A percentile compares a stretch with the other conserved stretches of the same genome.
Conservation (phyloP, 2,329 filamentous ascomycete genomes). For the Venturia aucupariae region DNA sequence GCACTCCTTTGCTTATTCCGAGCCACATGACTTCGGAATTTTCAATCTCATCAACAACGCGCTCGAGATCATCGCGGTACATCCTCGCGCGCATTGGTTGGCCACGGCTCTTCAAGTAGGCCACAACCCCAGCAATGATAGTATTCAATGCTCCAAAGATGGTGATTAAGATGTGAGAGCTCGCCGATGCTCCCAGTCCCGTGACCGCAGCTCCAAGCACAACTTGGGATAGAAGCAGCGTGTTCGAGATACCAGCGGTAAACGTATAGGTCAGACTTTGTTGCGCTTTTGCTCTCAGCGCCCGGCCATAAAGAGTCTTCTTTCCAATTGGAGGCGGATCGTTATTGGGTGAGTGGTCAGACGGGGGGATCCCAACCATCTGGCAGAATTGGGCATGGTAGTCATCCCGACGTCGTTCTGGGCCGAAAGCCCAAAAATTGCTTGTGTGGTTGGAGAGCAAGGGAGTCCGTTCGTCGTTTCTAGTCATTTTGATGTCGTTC, state of each 20-base stretch:
- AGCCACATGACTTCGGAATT: conserved; percentile 35
- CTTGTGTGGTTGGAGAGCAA: conserved; percentile 4
- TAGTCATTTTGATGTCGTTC: background rate
- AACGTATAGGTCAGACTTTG: conserved; percentile 29
- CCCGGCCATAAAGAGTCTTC: conserved; percentile 30
- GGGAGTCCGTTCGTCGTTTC: conserved; percentile 10
- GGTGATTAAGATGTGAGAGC: conserved; percentile 29
- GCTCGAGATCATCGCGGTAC: conserved; percentile 33
- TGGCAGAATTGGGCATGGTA: conserved; percentile 30
- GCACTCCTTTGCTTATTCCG: conserved; percentile 33
- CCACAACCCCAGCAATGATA: conserved; percentile 32
- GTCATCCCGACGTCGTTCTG: background rate
- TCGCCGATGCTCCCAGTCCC: conserved; percentile 28
- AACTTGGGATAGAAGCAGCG: conserved; percentile 30
- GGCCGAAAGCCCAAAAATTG: conserved; percentile 11
- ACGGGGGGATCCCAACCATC: conserved; percentile 28
- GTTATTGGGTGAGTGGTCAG: conserved; percentile 21
- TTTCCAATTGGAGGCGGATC: conserved; percentile 19
- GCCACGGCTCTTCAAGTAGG: conserved; percentile 32
- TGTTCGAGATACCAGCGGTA: conserved; percentile 30
- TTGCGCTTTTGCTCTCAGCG: conserved; percentile 22
- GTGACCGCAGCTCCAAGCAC: conserved; percentile 33
- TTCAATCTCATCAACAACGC: conserved; percentile 34
- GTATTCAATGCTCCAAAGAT: conserved; percentile 33
- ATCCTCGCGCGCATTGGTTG: conserved; percentile 33